phyloP scores from a whole-genome alignment of 768 basidiomycete species.

The Rhodotorula paludigena region DNA sequence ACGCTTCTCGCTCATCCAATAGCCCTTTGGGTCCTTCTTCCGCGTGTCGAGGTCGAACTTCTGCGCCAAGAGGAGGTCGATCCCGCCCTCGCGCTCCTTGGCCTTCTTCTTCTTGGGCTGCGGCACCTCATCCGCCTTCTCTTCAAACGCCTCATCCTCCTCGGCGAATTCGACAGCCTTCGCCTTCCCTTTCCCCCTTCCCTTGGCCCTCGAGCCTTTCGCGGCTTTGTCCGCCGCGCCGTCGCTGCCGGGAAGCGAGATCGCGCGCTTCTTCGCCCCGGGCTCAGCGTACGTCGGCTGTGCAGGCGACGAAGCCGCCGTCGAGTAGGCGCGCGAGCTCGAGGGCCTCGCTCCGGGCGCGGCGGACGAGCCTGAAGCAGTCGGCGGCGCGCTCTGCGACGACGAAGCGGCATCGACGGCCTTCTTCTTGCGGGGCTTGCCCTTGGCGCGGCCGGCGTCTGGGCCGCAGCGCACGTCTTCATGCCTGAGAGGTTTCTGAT shows the following conservation, averaged over 20 bases:
- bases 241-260: not conserved
- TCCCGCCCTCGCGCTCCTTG: not conserved
- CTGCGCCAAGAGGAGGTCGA: conserved; percentile 23
- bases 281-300: not conserved
- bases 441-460: conserved; percentile 6
- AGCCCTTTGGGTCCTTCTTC: conserved; percentile 30
- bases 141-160: not conserved
- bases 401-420: not conserved
- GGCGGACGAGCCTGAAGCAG: no score
- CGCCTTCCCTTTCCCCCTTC: not conserved
- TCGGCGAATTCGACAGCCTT: not conserved
- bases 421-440: not conserved
- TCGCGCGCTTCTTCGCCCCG: conserved; percentile 15
- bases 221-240: not conserved
- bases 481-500: conserved; percentile 4
- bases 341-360: not conserved
- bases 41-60: conserved; percentile 29
- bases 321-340: not conserved
- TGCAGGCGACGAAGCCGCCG: not conserved
- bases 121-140: not conserved
- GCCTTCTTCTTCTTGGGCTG: not conserved
- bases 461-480: conserved; percentile 7
- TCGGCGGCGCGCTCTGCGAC: no score
- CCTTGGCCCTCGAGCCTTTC: no score
- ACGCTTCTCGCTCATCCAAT: conserved; percentile 40